Conservation (phyloP, 106 monocot genomes). For the Xerophyta viscosa region DNA sequence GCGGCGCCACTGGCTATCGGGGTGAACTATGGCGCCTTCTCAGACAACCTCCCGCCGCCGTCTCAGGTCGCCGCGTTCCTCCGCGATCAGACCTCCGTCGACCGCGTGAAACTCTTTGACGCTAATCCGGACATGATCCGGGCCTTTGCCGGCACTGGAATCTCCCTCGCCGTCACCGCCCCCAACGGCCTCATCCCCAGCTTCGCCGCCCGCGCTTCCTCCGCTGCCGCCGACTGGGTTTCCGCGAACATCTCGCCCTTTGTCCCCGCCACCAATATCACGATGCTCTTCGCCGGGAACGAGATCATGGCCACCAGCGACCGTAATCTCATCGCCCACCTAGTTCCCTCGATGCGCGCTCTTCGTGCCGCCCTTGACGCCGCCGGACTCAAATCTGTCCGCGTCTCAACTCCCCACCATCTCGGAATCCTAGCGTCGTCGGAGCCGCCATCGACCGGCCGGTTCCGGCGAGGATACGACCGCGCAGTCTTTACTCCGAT, state of each 20-base stretch:
- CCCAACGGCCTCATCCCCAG: conserved; percentile 63
- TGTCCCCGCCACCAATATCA: conserved; percentile 72
- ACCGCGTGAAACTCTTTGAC: conserved; percentile 82
- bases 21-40: conserved; percentile 77
- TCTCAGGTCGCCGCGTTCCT: conserved; percentile 71
- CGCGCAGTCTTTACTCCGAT: conserved; percentile 45
- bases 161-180: conserved; percentile 57
- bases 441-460: conserved; percentile 55
- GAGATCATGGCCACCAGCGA: conserved; percentile 64
- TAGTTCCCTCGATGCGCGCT: conserved; percentile 79
- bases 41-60: conserved; percentile 80
- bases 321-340: conserved; percentile 42
- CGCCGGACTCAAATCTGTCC: conserved; percentile 26
- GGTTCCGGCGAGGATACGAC: conserved; percentile 60
- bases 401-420: conserved; percentile 84
- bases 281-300: conserved; percentile 70
- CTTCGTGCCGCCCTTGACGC: conserved; percentile 39
- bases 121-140: conserved; percentile 70
- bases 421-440: conserved; percentile 63
- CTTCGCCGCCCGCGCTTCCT: conserved; percentile 21
- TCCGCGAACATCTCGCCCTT: conserved; percentile 58
- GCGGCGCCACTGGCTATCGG: conserved; percentile 78
- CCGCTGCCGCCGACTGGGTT: conserved; percentile 52
- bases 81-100: conserved; percentile 43
- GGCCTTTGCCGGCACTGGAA: conserved; percentile 62